Evolutionary conservation across 257 asterid genomes (phyloP).

Genomic region (Paraleonurus japonicus): DNA sequence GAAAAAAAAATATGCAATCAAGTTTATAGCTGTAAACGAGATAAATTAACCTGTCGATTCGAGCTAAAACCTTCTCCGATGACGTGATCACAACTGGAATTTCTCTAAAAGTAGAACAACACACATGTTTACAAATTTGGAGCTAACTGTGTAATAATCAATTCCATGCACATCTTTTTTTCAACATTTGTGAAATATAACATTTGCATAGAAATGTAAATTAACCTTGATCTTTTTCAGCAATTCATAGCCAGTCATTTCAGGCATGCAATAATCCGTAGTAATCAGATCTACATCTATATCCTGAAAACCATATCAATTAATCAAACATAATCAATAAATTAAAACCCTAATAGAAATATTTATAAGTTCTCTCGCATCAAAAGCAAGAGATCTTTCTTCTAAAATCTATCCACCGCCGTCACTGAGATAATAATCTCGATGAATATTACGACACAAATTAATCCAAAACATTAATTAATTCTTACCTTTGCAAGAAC

Average conservation of each 20-base stretch:
- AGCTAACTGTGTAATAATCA: too few relatives aligned
- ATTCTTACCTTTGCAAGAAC: constrained; percentile 48
- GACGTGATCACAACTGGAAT: constrained; percentile 92
- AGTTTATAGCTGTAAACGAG: neutral
- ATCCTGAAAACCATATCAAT: constrained; percentile 37
- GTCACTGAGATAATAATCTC: constrained; percentile 46
- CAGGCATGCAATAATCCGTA: constrained; percentile 97
- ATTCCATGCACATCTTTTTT: too few relatives aligned
- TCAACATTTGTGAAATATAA: neutral
- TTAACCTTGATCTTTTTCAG: constrained; percentile 82
- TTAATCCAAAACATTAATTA: neutral
- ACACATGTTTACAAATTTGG: constrained; percentile 37
- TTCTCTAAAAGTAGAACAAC: constrained; percentile 70
- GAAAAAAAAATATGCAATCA: too few relatives aligned
- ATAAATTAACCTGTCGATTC: constrained; percentile 63
- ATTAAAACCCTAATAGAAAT: too few relatives aligned
- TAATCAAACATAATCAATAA: neutral
- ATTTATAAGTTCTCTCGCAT: too few relatives aligned
- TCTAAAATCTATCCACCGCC: constrained; percentile 72
- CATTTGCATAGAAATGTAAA: neutral
- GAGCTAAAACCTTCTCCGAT: constrained; percentile 70
- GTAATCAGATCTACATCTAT: constrained; percentile 86
- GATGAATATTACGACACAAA: neutral
- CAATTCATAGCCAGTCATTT: constrained; percentile 88
- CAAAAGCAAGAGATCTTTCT: constrained; percentile 45